These are phyloP conservation scores for Carex kokanica DNA, from an alignment of 176 grass and related monocot species.

Conservation along the genomic window DNA sequence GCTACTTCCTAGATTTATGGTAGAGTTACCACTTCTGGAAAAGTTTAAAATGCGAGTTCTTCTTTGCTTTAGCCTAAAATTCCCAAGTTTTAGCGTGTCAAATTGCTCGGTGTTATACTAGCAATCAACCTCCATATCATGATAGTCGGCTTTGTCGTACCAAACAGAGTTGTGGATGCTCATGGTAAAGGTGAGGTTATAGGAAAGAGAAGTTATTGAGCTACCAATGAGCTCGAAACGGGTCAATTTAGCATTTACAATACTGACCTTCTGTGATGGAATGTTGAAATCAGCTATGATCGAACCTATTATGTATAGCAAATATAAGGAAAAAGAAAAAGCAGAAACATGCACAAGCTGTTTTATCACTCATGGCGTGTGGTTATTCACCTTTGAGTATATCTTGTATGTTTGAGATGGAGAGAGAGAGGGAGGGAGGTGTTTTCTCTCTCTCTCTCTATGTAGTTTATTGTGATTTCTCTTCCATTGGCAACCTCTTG, in stretches of 20 bases:
- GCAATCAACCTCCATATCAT: constrained; percentile 35
- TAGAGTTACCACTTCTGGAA: neutral
- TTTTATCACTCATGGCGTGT: no score
- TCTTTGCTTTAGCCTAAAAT: neutral
- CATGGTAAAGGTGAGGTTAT: constrained; percentile 30
- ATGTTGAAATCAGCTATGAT: neutral
- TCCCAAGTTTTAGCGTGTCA: constrained; percentile 23
- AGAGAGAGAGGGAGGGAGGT: no score
- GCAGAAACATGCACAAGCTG: neutral
- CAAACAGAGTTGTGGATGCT: constrained; percentile 36
- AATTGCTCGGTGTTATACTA: constrained; percentile 38
- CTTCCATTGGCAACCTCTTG: no score
- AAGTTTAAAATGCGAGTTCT: neutral
- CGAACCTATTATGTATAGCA: neutral
- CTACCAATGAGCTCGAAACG: constrained; percentile 3
- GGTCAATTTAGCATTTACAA: constrained; percentile 30
- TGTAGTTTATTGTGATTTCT: no score
- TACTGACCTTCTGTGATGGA: constrained; percentile 7
- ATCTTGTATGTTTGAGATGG: no score
- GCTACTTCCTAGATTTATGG: constrained; percentile 20
- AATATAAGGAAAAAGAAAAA: neutral
- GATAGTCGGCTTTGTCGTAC: constrained; percentile 16
- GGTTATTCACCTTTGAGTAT: no score
- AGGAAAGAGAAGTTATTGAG: no score
- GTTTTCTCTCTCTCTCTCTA: no score